These are phyloP conservation scores for Diplodia corticola DNA, from an alignment of 2,329 filamentous ascomycete species.

Conservation along the genomic window DNA sequence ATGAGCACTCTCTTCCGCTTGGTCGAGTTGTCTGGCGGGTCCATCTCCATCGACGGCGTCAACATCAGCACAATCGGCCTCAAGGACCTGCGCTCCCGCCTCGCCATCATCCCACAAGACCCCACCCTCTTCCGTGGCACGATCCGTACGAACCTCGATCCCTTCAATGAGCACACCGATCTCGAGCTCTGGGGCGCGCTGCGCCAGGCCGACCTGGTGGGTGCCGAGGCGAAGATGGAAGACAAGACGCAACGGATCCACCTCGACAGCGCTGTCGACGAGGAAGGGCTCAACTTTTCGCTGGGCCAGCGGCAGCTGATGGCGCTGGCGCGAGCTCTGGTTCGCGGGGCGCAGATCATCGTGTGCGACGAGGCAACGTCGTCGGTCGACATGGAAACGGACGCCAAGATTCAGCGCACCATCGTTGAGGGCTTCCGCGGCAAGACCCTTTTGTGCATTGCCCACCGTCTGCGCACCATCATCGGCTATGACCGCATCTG, in stretches of 20 bases:
- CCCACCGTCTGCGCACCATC: constrained; percentile 88
- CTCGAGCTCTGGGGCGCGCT: constrained; percentile 76
- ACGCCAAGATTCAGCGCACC: constrained; percentile 89
- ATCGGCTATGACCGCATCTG: constrained; percentile 93
- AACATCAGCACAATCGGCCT: constrained; percentile 72
- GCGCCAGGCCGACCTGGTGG: constrained; percentile 72
- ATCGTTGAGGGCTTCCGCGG: constrained; percentile 83
- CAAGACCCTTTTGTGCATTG: constrained; percentile 88
- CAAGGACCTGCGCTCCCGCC: constrained; percentile 70
- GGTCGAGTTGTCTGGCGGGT: constrained; percentile 49
- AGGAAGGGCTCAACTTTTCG: constrained; percentile 94
- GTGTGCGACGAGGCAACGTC: constrained; percentile 96
- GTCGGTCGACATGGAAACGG: constrained; percentile 92
- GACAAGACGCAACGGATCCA: constrained; percentile 64
- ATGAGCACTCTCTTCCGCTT: constrained; percentile 81
- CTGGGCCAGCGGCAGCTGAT: constrained; percentile 94
- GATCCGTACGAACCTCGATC: constrained; percentile 76
- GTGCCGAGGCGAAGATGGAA: constrained; percentile 49
- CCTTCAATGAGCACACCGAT: constrained; percentile 76
- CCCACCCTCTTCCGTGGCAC: constrained; percentile 81
- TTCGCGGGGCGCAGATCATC: constrained; percentile 85
- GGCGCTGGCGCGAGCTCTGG: constrained; percentile 87
- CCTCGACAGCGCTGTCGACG: constrained; percentile 82
- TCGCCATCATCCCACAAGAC: constrained; percentile 83
- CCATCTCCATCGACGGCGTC: constrained; percentile 52